Percentiles rank a stretch among this genome's conserved stretches.
Evolutionary conservation across 768 basidiomycete species (phyloP).

Genomic region (Rubroboletus pulcherrimus): DNA sequence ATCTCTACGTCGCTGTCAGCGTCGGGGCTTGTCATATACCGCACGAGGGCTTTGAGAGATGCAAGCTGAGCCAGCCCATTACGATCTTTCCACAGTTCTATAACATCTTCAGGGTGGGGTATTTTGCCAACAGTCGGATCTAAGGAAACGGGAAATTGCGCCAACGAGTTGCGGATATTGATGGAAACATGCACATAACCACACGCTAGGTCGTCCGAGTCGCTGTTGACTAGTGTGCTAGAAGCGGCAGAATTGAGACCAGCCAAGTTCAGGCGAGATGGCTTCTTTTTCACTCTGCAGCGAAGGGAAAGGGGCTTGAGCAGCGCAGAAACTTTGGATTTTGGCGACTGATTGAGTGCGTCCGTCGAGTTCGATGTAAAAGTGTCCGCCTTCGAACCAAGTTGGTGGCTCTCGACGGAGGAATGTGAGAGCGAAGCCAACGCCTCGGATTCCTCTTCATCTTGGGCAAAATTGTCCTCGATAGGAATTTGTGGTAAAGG

Average conservation of each 20-base stretch:
- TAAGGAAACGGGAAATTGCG: constrained; percentile 25
- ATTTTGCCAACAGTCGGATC: constrained; percentile 28
- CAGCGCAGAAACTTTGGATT: constrained; percentile 14
- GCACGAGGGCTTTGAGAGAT: constrained; percentile 42
- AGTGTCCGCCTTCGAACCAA: neutral
- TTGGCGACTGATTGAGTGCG: neutral
- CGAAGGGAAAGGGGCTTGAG: constrained; percentile 17
- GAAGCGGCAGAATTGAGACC: constrained; percentile 10
- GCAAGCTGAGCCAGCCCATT: constrained; percentile 31
- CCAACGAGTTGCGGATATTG: constrained; percentile 27
- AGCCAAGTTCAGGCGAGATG: constrained; percentile 3
- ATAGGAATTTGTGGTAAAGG: constrained; percentile 26
- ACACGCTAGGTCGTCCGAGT: constrained; percentile 8
- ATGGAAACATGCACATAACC: constrained; percentile 25
- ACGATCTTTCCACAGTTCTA: constrained; percentile 28
- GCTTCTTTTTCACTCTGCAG: constrained; percentile 1
- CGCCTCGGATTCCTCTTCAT: neutral
- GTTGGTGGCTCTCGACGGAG: constrained; percentile 2
- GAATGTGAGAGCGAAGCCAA: neutral
- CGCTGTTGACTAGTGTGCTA: constrained; percentile 20
- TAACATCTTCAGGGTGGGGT: constrained; percentile 27
- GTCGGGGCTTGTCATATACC: constrained; percentile 44
- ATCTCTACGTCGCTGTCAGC: constrained; percentile 40
- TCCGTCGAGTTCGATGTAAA: constrained; percentile 4
- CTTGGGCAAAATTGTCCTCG: neutral